Conservation (phyloP, 345 rosid species). For the Theobroma cacao region DNA sequence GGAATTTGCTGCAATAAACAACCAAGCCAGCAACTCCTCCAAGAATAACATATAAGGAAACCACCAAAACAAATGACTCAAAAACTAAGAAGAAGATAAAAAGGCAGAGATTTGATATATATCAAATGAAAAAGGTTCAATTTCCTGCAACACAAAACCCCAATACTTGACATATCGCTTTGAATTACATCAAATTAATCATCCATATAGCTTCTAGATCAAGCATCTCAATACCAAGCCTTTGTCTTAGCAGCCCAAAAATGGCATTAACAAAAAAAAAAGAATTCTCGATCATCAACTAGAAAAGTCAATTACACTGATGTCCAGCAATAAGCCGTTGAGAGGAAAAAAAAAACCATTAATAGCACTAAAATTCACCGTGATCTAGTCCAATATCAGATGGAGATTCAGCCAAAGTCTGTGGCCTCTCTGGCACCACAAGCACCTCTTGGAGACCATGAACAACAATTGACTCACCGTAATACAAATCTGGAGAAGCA, state of each 20-base stretch:
- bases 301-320: background rate
- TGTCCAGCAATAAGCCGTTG: background rate
- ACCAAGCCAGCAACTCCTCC: too few relatives aligned
- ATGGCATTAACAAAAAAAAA: background rate
- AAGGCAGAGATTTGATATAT: background rate
- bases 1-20: too few relatives aligned
- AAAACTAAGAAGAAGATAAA: background rate
- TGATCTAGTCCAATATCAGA: background rate
- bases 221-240: background rate
- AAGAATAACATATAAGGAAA: background rate
- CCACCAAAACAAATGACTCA: background rate
- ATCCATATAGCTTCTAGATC: background rate
- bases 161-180: conserved; percentile 40
- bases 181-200: conserved; percentile 55
- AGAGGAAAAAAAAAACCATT: background rate
- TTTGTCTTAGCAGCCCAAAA: background rate
- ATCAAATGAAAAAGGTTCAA: conserved; percentile 1
- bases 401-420: background rate
- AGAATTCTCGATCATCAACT: background rate
- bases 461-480: conserved; percentile 33
- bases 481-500: conserved; percentile 27
- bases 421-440: conserved; percentile 2
- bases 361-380: conserved; percentile 16
- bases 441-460: conserved; percentile 34
- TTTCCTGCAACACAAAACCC: conserved; percentile 50